Evolutionary conservation across 805 yeast species (phyloP), one percentile per base, ranked within the genome.

Genomic region (Monosporozyma servazzii): DNA sequence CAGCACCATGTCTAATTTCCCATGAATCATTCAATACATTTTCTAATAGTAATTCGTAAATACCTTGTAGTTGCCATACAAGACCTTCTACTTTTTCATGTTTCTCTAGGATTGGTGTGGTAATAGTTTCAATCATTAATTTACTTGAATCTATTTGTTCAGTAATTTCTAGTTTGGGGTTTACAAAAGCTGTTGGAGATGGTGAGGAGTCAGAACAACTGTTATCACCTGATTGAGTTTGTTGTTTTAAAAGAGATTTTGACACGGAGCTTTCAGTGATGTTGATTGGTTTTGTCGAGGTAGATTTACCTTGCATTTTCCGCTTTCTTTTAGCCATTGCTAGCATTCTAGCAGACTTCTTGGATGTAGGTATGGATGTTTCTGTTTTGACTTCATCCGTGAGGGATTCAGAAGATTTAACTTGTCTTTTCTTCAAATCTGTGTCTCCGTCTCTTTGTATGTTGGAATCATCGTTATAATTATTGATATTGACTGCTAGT

Each of bases 1-100:
- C 86, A 0, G 97, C 89, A 36, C 99, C 99, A 69, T 93, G 99
- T 58, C 99, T 79, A 15, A 84, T 76, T 70, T 93, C 98, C 99
- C 99, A 93, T 43, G 76, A 75, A 41, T 88, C 95, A 54, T 84
- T 82, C 63, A 88, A 88, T 53, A 93, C 69, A 59, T 89, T 96
- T 40, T 80, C 80, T 53, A 88, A 70, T 39, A 93, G 69, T 21
- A 89, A 71, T 63, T 88, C 97, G 67, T 84, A 89, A 11, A 91
- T 83, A 18, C 96, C 96, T 72, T 90, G 96, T 59, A 90, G 88
- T 50, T 88, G 95, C 97, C 98, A 93, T 0, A 87, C 84, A 40
- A 83, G 73, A 5, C 87, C 88, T 0, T 85, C 81, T 15, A 81
- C 83, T 51, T 80, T 80, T 41, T 84, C 78, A 54, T 85, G 88